phyloP scores from a whole-genome alignment of 2,329 filamentous ascomycete species.

The Scedosporium dehoogii region DNA sequence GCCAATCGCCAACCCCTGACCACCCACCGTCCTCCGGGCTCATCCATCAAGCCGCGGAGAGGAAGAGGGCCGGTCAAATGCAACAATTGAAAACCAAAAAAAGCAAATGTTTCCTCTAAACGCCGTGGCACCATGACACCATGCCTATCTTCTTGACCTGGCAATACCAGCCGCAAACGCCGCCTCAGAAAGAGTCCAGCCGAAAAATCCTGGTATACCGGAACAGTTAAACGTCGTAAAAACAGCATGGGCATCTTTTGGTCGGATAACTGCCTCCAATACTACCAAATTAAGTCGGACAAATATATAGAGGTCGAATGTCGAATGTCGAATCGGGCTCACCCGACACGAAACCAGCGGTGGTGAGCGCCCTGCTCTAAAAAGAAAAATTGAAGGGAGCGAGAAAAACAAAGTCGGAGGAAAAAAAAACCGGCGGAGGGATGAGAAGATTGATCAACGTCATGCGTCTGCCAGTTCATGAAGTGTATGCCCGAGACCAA shows the following conservation, averaged over 20 bases:
- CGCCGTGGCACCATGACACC: not conserved
- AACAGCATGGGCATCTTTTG: not conserved
- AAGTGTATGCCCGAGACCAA: not conserved
- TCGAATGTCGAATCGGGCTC: not conserved
- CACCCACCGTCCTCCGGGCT: not conserved
- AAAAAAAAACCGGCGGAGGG: no score
- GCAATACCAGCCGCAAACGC: not conserved
- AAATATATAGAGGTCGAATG: not conserved
- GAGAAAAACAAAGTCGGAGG: not conserved
- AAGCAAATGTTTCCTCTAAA: not conserved
- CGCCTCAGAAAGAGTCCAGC: not conserved
- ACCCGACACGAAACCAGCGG: constrained; percentile 1
- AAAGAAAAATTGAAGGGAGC: not conserved
- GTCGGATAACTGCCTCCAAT: not conserved
- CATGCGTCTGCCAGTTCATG: not conserved
- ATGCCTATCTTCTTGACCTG: not conserved
- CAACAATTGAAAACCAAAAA: not conserved
- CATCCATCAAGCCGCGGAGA: not conserved
- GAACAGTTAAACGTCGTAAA: not conserved
- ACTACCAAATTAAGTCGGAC: not conserved
- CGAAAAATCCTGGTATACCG: not conserved
- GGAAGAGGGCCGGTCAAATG: not conserved
- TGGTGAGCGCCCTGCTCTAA: not conserved
- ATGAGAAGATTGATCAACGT: not conserved
- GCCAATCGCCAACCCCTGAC: not conserved